phyloP scores from a whole-genome alignment of 176 grass and related monocot genomes.

The Chrysopogon serrulatus region DNA sequence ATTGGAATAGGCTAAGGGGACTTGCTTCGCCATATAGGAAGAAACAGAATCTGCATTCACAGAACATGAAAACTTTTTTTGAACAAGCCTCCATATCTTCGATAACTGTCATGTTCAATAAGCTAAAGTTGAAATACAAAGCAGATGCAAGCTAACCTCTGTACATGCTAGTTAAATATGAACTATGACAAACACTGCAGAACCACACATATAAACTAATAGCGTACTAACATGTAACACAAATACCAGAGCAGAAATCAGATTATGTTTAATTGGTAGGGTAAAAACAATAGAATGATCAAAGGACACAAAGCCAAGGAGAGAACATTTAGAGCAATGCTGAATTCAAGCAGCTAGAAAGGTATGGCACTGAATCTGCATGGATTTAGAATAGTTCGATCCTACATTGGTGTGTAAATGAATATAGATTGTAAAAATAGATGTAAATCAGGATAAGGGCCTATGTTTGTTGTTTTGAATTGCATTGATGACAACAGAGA shows the following conservation, averaged over 20 bases:
- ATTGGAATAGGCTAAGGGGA: not conserved
- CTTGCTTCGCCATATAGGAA: slow-evolving; percentile 12
- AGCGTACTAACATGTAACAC: not conserved
- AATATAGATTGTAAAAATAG: not conserved
- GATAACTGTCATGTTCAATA: too few relatives aligned
- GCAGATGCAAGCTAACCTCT: too few relatives aligned
- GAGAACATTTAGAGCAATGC: not conserved
- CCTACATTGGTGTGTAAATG: slow-evolving; percentile 1
- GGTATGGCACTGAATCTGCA: not conserved
- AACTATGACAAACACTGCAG: not conserved
- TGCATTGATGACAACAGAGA: slow-evolving; percentile 22
- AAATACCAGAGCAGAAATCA: not conserved
- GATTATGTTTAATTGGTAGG: not conserved
- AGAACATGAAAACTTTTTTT: not conserved
- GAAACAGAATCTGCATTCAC: slow-evolving; percentile 12
- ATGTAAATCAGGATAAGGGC: not conserved
- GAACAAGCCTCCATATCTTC: too few relatives aligned
- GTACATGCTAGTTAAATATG: not conserved
- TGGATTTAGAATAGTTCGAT: not conserved
- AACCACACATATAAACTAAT: not conserved
- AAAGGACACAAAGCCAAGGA: not conserved
- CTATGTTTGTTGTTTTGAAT: slow-evolving; percentile 36
- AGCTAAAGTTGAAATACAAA: too few relatives aligned
- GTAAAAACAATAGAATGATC: not conserved
- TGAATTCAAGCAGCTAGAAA: not conserved